A percentile compares a stretch with the other conserved stretches of the same genome.
These are phyloP conservation scores for Blepharisma stoltei DNA, from an alignment of 73 alveolate species.

Conservation along the genomic window DNA sequence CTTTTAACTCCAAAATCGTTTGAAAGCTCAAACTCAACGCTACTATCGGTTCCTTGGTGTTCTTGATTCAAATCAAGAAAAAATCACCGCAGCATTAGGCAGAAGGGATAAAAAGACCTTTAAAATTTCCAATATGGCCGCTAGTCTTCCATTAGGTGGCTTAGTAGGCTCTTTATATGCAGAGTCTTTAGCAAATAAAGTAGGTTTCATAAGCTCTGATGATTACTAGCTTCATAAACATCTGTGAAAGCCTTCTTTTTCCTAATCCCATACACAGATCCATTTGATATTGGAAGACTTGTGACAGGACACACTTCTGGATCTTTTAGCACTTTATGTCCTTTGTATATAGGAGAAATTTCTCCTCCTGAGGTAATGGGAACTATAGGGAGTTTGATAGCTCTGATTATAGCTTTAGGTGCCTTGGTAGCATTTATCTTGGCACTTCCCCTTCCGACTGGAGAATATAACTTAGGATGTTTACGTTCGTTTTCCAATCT, in stretches of 20 bases:
- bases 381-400: not conserved
- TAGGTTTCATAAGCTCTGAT: not conserved
- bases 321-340: not conserved
- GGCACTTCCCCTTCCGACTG: constrained; percentile 15
- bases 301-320: not conserved
- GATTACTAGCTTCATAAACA: not conserved
- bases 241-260: not conserved
- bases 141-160: constrained; percentile 3
- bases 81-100: not conserved
- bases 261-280: not conserved
- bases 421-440: not conserved
- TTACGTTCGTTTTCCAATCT: not conserved
- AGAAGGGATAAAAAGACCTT: not conserved
- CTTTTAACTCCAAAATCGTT: not conserved
- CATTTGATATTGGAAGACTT: constrained; percentile 13
- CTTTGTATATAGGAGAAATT: constrained; percentile 2
- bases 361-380: constrained; percentile 4
- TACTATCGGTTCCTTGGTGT: not conserved
- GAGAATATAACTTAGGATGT: constrained; percentile 2
- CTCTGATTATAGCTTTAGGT: not conserved
- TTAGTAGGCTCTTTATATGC: not conserved
- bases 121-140: not conserved
- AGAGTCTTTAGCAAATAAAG: not conserved
- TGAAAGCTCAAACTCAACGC: not conserved
- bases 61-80: not conserved